Base-by-base conservation (phyloP, 1,139 yeast genomes). In the Yamadazyma blattariae region DNA sequence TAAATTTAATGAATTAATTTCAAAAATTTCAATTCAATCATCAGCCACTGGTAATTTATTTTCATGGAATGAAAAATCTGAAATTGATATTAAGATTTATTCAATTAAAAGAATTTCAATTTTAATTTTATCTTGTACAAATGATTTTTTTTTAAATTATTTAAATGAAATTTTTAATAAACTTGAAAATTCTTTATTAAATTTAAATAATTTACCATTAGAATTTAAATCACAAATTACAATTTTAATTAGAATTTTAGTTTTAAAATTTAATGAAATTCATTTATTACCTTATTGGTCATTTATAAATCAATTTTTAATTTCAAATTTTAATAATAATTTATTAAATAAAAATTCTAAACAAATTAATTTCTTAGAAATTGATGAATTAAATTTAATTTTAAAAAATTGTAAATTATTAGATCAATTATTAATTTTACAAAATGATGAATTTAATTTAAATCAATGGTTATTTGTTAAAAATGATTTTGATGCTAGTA, bases 401-500 rank as follows among this genome's bases (percentile, higher is more conserved):
- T 61, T 83, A 25, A 74, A 75, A 37, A 84, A 82, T 0, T 82
- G 89, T 51, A 90, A 89, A 55, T 64, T 92, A 16, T 64, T 92
- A 31, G 98, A 92, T 54, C 72, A 84, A 28, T 55, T 89, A 18
- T 56, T 90, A 17, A 65, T 84, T 8, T 51, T 88, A 35, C 76
- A 80, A 27, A 71, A 71, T 35, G 97, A 89, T 51, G 96, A 88
- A 36, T 90, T 92, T 57, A 82, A 81, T 49, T 59, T 84, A 46
- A 71, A 77, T 46, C 92, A 87, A 50, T 92, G 97, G 97, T 64
- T 90, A 1, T 92, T 88, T 56, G 74, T 90, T 11, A 73, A 82
- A 23, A 86, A 84, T 46, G 79, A 77, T 17, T 73, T 82, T 25
- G 89, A 83, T 44, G 34, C 45, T 9, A 12, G 4, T n/a, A 6